These are phyloP conservation scores for Scedosporium boydii DNA, from an alignment of 2,329 filamentous ascomycete genomes.

Conservation along the genomic window DNA sequence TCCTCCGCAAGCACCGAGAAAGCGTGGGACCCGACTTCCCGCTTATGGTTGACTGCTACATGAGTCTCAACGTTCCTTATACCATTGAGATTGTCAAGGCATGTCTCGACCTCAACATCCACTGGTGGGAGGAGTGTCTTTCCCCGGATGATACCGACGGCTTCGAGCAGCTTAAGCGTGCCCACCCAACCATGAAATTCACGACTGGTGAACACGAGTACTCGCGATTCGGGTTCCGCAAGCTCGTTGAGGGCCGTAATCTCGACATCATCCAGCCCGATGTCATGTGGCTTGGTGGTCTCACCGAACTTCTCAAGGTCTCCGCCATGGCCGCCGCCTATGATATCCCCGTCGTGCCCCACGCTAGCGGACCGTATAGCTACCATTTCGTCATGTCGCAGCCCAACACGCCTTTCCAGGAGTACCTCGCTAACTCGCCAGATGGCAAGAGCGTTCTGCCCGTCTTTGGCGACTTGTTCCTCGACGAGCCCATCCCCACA, in stretches of 20 bases:
- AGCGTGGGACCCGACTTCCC: constrained; percentile 83
- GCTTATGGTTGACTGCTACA: constrained; percentile 93
- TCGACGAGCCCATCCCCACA: constrained; percentile 80
- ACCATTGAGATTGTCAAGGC: constrained; percentile 85
- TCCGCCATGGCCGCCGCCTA: constrained; percentile 84
- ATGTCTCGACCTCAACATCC: constrained; percentile 74
- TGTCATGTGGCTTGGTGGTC: constrained; percentile 92
- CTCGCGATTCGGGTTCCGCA: constrained; percentile 88
- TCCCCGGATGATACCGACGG: constrained; percentile 88
- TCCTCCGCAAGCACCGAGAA: constrained; percentile 74
- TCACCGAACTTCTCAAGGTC: constrained; percentile 87
- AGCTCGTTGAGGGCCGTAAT: constrained; percentile 84
- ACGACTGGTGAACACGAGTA: constrained; percentile 96
- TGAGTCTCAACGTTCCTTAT: constrained; percentile 88
- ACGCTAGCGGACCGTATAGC: constrained; percentile 86
- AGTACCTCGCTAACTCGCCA: constrained; percentile 87
- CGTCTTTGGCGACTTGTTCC: constrained; percentile 84
- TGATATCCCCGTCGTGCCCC: constrained; percentile 90
- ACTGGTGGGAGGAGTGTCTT: constrained; percentile 96
- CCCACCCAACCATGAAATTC: constrained; percentile 84
- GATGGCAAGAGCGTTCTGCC: constrained; percentile 84
- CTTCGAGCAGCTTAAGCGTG: constrained; percentile 80
- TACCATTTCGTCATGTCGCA: constrained; percentile 96
- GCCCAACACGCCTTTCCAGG: constrained; percentile 88
- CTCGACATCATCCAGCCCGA: constrained; percentile 92